These are phyloP conservation scores for Funneliformis mosseae DNA, from an alignment of 192 early-diverging fungal species.

Conservation along the genomic window DNA sequence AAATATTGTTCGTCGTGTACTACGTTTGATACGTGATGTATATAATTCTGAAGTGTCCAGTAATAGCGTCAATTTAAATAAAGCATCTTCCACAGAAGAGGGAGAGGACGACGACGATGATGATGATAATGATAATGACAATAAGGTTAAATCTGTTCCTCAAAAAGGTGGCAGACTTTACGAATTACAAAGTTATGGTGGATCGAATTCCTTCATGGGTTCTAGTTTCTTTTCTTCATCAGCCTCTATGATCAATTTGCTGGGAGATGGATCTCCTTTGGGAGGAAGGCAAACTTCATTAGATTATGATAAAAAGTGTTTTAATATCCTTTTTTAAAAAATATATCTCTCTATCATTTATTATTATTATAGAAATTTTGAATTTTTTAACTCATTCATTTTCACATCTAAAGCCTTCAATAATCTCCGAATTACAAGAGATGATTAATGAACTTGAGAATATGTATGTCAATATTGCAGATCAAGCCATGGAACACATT, in stretches of 20 bases:
- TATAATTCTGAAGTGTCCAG: slow-evolving; percentile 18
- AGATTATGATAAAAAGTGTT: slow-evolving; percentile 11
- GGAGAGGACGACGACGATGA: slow-evolving; percentile 32
- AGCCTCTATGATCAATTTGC: slow-evolving; percentile 64
- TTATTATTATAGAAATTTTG: neutral
- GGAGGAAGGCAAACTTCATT: slow-evolving; percentile 23
- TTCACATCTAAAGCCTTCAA: slow-evolving; percentile 66
- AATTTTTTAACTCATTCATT: slow-evolving; percentile 8
- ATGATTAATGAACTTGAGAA: slow-evolving; percentile 85
- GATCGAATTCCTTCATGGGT: neutral
- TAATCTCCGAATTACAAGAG: slow-evolving; percentile 85
- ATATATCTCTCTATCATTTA: neutral
- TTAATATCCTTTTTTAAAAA: slow-evolving; percentile 31
- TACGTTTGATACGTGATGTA: slow-evolving; percentile 79
- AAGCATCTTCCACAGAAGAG: slow-evolving; percentile 19
- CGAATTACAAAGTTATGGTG: neutral
- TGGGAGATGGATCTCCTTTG: slow-evolving; percentile 55
- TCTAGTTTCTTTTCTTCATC: slow-evolving; percentile 44
- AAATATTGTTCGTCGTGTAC: slow-evolving; percentile 83
- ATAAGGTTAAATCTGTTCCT: neutral
- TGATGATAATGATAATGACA: slow-evolving; percentile 34
- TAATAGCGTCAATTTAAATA: slow-evolving; percentile 36
- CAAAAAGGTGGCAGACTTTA: neutral
- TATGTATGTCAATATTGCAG: slow-evolving; percentile 76
- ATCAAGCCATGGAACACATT: slow-evolving; percentile 87